Conservation (phyloP, 441 rosid genomes). For the Raphanus hybrid region DNA sequence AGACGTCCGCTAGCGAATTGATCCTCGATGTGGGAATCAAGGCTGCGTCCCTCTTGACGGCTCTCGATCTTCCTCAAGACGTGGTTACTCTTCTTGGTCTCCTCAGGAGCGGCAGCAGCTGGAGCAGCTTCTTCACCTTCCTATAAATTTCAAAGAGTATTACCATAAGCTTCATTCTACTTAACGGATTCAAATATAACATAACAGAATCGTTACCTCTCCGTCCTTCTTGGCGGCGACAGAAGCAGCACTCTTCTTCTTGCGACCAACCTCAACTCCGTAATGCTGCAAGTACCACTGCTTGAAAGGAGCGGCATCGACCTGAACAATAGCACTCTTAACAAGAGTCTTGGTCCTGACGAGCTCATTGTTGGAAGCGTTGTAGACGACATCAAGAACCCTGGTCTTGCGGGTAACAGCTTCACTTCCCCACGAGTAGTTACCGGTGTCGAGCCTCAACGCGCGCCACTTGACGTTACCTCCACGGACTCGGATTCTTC, state of each 20-base stretch:
- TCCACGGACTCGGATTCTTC: constrained; percentile 74
- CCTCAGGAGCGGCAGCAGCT: constrained; percentile 31
- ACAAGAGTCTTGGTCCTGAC: constrained; percentile 80
- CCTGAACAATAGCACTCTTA: constrained; percentile 76
- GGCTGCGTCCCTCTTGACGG: constrained; percentile 41
- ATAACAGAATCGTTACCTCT: constrained; percentile 42
- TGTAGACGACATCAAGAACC: constrained; percentile 78
- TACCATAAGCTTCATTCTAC: neutral
- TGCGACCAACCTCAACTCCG: constrained; percentile 73
- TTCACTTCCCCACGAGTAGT: constrained; percentile 83
- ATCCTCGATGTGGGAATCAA: constrained; percentile 47
- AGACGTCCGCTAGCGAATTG: constrained; percentile 46
- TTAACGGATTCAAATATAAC: neutral
- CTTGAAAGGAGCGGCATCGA: constrained; percentile 77
- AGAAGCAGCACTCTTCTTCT: constrained; percentile 56
- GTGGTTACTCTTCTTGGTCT: constrained; percentile 44
- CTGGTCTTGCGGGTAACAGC: constrained; percentile 78
- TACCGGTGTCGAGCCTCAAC: constrained; percentile 73
- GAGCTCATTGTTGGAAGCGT: constrained; percentile 79
- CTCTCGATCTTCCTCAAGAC: constrained; percentile 40
- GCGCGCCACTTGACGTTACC: constrained; percentile 88
- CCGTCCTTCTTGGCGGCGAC: constrained; percentile 56
- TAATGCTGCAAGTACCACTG: constrained; percentile 78
- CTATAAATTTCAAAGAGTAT: neutral
- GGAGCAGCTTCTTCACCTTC: constrained; percentile 30